Evolutionary conservation across 768 basidiomycete genomes (phyloP), one percentile per base, ranked within the genome.

Genomic region (Solioccasus polychromus): DNA sequence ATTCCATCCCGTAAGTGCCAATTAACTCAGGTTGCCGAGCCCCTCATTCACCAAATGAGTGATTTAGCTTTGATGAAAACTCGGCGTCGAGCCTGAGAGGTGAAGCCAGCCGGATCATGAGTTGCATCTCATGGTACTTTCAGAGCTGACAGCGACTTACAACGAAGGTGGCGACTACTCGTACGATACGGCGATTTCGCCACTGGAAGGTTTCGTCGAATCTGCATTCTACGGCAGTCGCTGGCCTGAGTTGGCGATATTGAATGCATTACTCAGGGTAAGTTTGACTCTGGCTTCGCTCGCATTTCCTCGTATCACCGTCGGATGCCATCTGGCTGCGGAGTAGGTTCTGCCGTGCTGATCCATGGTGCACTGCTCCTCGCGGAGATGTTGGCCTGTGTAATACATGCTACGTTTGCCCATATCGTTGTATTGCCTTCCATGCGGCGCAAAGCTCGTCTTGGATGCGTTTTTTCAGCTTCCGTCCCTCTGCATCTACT

Each of bases 21-120:
- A 41, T 18, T 30, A 31, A 42, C 17, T 38, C 18, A 17, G 32
- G 18, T 17, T 34, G 29, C 26, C 44, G 37, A 10, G 18, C 39
- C 35, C 17, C 39, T 38, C 30, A 15, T 40, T 37, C 29, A 37
- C 45, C 26, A 20, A 37, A n/a, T n/a, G n/a, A n/a, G n/a, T 35
- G 32, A 38, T 12, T 29, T 20, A 28, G 35, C 35, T 19, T 15
- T 18, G 26, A 44, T 36, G 15, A 26, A 44, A 44, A 32, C 28
- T 19, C 9, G 35, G 30, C 26, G 41, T 8, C 30, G 31, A 23
- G 32, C 28, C 39, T 39, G 20, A 36, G 30, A 34, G 23, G 17
- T 15, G 14, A 23, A 11, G 30, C n/a, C 54, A 60, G 57, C 46
- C 60, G 60, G 60, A 61, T 52, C 60, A 57, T 52, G 24, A 2